These are phyloP conservation scores for Exsudoporus floridanus DNA, from an alignment of 1,284 basidiomycete genomes.

Conservation along the genomic window DNA sequence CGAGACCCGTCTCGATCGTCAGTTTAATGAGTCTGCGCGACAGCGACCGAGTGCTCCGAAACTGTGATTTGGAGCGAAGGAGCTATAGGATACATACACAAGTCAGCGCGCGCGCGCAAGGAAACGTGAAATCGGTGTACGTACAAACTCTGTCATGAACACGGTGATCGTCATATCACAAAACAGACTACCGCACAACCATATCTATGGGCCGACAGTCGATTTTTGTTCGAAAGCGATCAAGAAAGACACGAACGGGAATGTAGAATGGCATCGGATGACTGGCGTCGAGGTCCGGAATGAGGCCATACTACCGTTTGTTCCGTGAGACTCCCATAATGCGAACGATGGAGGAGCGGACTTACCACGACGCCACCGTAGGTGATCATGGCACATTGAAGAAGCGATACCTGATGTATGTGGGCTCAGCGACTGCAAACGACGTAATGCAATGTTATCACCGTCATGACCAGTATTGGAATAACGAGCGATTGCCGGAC, in stretches of 20 bases:
- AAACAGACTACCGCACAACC: slow-evolving; percentile 11
- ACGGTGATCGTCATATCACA: slow-evolving; percentile 13
- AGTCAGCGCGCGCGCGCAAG: background rate
- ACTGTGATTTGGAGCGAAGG: background rate
- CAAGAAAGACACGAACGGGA: background rate
- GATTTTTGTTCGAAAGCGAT: no score
- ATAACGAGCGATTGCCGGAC: background rate
- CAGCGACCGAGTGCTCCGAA: background rate
- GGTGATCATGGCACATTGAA: slow-evolving; percentile 15
- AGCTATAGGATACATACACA: background rate
- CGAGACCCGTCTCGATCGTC: slow-evolving; percentile 15
- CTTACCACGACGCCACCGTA: slow-evolving; percentile 14
- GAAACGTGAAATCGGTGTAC: background rate
- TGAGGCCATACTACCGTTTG: slow-evolving; percentile 9
- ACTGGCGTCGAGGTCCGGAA: slow-evolving; percentile 4
- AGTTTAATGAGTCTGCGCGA: slow-evolving; percentile 1
- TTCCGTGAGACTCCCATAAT: background rate
- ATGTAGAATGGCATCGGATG: slow-evolving; percentile 11
- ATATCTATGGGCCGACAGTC: slow-evolving; percentile 5
- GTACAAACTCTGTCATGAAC: slow-evolving; percentile 12
- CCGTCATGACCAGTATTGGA: slow-evolving; percentile 6
- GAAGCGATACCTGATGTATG: slow-evolving; percentile 6
- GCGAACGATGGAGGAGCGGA: background rate
- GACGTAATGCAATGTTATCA: background rate
- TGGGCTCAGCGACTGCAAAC: background rate